Percentiles rank a stretch among this genome's conserved stretches.
Evolutionary conservation across 2,329 filamentous ascomycete genomes (phyloP).

Genomic region (Aspergillus viridinutans): DNA sequence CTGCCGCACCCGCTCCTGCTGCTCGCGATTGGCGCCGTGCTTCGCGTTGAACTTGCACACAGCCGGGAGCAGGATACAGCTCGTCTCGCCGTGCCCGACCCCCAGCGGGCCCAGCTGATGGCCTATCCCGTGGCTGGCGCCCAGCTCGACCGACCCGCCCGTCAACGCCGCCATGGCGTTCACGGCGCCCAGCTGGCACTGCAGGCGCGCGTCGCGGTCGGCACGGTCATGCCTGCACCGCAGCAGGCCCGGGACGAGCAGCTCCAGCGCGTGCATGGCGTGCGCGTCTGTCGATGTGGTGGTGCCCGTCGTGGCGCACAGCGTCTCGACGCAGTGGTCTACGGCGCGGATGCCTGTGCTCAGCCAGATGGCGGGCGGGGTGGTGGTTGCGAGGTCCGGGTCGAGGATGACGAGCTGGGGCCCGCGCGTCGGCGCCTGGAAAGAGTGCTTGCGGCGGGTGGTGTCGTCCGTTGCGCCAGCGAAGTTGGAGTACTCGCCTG

Average conservation of each 20-base stretch:
- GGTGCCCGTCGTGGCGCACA: constrained; percentile 41
- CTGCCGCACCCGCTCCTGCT: constrained; percentile 40
- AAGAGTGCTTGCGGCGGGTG: constrained; percentile 35
- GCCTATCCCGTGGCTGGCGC: constrained; percentile 51
- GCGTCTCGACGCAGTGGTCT: constrained; percentile 56
- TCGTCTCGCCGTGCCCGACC: constrained; percentile 59
- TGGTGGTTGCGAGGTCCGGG: constrained; percentile 48
- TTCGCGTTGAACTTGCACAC: constrained; percentile 54
- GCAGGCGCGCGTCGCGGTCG: constrained; percentile 42
- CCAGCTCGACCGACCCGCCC: constrained; percentile 40
- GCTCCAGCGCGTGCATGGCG: constrained; percentile 37
- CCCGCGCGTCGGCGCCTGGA: constrained; percentile 36
- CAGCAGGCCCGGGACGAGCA: constrained; percentile 44
- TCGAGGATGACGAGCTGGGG: constrained; percentile 55
- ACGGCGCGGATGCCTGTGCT: constrained; percentile 54
- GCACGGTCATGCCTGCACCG: constrained; percentile 32
- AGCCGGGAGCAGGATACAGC: constrained; percentile 52
- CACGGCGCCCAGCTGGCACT: constrained; percentile 50
- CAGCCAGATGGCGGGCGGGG: constrained; percentile 53
- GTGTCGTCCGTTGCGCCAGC: constrained; percentile 37
- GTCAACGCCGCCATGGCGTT: constrained; percentile 50
- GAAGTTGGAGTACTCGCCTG: constrained; percentile 40
- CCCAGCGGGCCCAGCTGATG: constrained; percentile 54
- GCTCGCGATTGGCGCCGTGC: constrained; percentile 39
- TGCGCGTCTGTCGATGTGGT: constrained; percentile 34